Percentiles rank a stretch among this genome's conserved stretches.
phyloP scores from a whole-genome alignment of 225 moss, liverwort and hornwort genomes.

The Sphagnum tenellum region DNA sequence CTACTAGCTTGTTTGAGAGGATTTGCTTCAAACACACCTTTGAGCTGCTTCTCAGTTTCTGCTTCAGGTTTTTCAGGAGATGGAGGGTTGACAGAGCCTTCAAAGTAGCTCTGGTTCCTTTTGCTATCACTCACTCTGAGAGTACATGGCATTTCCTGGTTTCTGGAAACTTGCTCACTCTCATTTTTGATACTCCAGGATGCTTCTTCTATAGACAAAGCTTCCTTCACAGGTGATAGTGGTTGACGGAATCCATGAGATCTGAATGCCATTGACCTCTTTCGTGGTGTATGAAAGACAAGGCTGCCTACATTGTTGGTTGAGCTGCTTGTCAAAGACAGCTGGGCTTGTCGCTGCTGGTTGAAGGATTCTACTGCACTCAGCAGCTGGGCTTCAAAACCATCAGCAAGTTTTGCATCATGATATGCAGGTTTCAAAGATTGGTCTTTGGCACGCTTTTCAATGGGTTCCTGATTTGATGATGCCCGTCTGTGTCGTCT shows the following conservation, averaged over 20 bases:
- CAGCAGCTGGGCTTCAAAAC: constrained; percentile 44
- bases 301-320: constrained; percentile 8
- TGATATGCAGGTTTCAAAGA: constrained; percentile 4
- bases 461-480: constrained; percentile 31
- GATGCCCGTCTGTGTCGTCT: constrained; percentile 36
- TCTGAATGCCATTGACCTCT: constrained; percentile 10
- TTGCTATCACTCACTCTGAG: not conserved
- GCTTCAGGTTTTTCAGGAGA: not conserved
- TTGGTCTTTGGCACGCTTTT: constrained; percentile 35
- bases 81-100: constrained; percentile 14
- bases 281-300: constrained; percentile 22
- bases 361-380: constrained; percentile 41
- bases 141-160: constrained; percentile 3
- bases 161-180: constrained; percentile 3
- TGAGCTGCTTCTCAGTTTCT: not conserved
- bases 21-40: not conserved
- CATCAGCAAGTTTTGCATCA: constrained; percentile 18
- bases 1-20: constrained; percentile 9
- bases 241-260: constrained; percentile 27
- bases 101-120: constrained; percentile 2
- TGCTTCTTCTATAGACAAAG: constrained; percentile 34
- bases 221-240: constrained; percentile 48
- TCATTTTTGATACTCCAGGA: constrained; percentile 38
- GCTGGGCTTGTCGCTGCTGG: constrained; percentile 31
- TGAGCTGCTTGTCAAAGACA: constrained; percentile 11